Evolutionary conservation across 768 basidiomycete genomes (phyloP).

Genomic region (Podaxis sp.): DNA sequence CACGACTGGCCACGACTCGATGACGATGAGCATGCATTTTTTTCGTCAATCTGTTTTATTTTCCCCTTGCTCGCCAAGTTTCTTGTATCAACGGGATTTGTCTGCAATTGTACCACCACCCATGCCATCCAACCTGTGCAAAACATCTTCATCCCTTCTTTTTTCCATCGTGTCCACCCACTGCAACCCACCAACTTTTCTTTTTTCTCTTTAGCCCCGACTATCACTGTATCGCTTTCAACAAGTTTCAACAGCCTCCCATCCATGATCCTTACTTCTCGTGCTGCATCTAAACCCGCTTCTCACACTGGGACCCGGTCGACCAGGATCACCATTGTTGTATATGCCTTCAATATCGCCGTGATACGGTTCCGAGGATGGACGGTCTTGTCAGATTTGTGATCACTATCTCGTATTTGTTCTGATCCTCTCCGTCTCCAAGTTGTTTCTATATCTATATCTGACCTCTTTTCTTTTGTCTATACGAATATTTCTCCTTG

Average conservation of each 20-base stretch:
- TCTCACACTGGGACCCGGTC: conserved; percentile 12
- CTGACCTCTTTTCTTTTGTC: neutral
- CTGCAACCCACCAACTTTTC: neutral
- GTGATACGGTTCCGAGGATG: neutral
- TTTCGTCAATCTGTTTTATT: neutral
- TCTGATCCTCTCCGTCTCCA: neutral
- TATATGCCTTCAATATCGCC: neutral
- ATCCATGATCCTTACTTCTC: neutral
- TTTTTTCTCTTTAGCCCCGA: neutral
- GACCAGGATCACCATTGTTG: neutral
- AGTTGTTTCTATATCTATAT: neutral
- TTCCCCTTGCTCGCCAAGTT: conserved; percentile 1
- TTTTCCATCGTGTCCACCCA: conserved; percentile 16
- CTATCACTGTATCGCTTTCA: conserved; percentile 14
- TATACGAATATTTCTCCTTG: neutral
- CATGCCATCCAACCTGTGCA: neutral
- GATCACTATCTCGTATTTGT: neutral
- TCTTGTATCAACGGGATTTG: conserved; percentile 7
- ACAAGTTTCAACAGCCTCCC: neutral
- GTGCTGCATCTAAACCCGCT: conserved; percentile 16
- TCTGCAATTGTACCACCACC: conserved; percentile 9
- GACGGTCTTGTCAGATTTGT: neutral
- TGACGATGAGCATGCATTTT: neutral
- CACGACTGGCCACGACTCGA: neutral
- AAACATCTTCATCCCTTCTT: conserved; percentile 19